These are phyloP conservation scores for Myxozyma kluyveri DNA, from an alignment of 805 yeast species.

Conservation along the genomic window DNA sequence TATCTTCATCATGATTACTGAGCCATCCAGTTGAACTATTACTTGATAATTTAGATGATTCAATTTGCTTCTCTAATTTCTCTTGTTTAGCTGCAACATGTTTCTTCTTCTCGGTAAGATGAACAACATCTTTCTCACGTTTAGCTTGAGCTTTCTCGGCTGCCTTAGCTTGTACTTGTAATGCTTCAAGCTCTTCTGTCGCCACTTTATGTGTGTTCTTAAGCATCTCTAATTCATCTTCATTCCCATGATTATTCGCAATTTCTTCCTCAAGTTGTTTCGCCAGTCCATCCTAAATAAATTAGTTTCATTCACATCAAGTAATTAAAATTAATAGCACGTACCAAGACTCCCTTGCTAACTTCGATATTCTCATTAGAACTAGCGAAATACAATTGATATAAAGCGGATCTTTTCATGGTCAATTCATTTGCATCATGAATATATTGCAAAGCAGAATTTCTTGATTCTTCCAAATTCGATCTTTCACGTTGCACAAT, in stretches of 20 bases:
- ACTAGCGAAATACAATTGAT: constrained; percentile 45
- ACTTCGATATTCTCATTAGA: constrained; percentile 44
- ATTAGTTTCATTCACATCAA: not conserved
- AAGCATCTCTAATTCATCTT: constrained; percentile 41
- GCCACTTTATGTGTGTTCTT: constrained; percentile 27
- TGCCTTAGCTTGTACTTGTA: constrained; percentile 37
- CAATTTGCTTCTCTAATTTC: constrained; percentile 56
- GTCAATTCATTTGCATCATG: constrained; percentile 60
- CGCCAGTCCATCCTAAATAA: constrained; percentile 37
- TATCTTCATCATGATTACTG: constrained; percentile 46
- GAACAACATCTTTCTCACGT: constrained; percentile 58
- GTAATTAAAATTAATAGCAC: not conserved
- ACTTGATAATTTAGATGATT: constrained; percentile 47
- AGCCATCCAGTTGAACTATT: constrained; percentile 49
- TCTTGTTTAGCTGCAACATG: constrained; percentile 57
- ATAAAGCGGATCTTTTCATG: constrained; percentile 52
- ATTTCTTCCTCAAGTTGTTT: constrained; percentile 47
- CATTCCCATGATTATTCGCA: constrained; percentile 43
- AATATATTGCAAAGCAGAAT: constrained; percentile 65
- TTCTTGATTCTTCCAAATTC: constrained; percentile 48
- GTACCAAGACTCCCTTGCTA: constrained; percentile 41
- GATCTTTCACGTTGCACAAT: constrained; percentile 75
- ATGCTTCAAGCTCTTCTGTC: constrained; percentile 27
- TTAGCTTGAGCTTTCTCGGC: constrained; percentile 37
- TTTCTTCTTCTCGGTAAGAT: constrained; percentile 73